phyloP scores from a whole-genome alignment of 257 asterid species.

The Penstemon davidsonii region DNA sequence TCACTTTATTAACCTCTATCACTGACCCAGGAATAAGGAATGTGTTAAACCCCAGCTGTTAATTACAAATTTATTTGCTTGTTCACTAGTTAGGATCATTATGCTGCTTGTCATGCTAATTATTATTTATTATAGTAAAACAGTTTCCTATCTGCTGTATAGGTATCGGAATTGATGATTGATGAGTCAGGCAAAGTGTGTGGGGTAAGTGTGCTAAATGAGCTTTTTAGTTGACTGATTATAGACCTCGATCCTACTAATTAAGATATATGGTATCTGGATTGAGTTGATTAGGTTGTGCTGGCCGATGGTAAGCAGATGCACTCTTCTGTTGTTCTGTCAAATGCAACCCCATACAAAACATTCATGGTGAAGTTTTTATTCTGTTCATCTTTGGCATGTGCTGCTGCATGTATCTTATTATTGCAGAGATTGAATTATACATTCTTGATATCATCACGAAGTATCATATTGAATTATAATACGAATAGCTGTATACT shows the following conservation, averaged over 20 bases:
- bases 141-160: slow-evolving; percentile 24
- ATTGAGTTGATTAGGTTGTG: slow-evolving; percentile 57
- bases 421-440: slow-evolving; percentile 1
- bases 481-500: slow-evolving; percentile 27
- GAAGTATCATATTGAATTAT: slow-evolving; percentile 8
- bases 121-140: slow-evolving; percentile 13
- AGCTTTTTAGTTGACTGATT: slow-evolving; percentile 21
- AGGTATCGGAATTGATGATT: slow-evolving; percentile 71
- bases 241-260: slow-evolving; percentile 17
- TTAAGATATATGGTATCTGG: slow-evolving; percentile 27
- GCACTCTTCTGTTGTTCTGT: slow-evolving; percentile 77
- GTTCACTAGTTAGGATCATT: slow-evolving; percentile 1
- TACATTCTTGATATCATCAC: not conserved
- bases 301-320: slow-evolving; percentile 78
- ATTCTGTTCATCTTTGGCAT: slow-evolving; percentile 25
- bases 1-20: not conserved
- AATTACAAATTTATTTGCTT: not conserved
- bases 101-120: slow-evolving; percentile 6
- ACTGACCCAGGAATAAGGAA: not conserved
- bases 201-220: slow-evolving; percentile 57
- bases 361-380: slow-evolving; percentile 70
- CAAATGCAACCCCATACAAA: slow-evolving; percentile 97
- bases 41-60: not conserved
- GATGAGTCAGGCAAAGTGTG: slow-evolving; percentile 62
- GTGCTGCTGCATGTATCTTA: not conserved